Percentiles rank a stretch among this genome's conserved stretches.
phyloP scores from a whole-genome alignment of 2,329 filamentous ascomycete species.

The Penicillium sp. region DNA sequence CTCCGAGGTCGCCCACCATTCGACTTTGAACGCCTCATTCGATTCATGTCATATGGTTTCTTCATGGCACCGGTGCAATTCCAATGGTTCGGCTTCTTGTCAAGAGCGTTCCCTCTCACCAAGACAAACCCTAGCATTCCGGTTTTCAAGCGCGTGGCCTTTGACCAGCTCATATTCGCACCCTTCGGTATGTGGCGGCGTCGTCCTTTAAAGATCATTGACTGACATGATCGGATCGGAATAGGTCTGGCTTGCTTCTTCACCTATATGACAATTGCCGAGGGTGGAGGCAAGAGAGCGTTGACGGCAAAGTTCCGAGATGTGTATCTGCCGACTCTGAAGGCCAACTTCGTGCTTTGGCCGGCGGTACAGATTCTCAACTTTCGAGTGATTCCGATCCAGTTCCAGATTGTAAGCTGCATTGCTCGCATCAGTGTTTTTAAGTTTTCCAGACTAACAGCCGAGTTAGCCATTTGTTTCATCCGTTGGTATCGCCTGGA shows the following conservation, averaged over 20 bases:
- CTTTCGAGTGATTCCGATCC: constrained; percentile 89
- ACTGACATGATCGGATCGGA: constrained; percentile 2
- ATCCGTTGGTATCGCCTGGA: constrained; percentile 94
- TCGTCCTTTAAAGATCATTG: background rate
- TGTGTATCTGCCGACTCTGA: constrained; percentile 88
- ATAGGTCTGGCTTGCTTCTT: constrained; percentile 79
- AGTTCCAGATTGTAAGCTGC: constrained; percentile 86
- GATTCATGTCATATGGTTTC: constrained; percentile 97
- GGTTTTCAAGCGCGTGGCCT: constrained; percentile 81
- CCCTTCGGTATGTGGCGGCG: constrained; percentile 60
- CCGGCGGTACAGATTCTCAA: constrained; percentile 94
- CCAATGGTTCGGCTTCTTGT: constrained; percentile 89
- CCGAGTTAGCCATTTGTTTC: constrained; percentile 79
- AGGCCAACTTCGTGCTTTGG: constrained; percentile 95
- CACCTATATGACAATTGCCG: constrained; percentile 90
- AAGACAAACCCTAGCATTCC: constrained; percentile 68
- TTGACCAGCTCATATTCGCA: constrained; percentile 90
- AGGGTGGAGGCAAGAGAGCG: constrained; percentile 79
- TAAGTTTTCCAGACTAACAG: constrained; percentile 6
- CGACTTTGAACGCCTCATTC: constrained; percentile 87
- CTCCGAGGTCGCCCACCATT: constrained; percentile 68
- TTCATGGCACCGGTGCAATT: constrained; percentile 93
- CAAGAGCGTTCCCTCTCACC: constrained; percentile 74
- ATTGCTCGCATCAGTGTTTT: background rate
- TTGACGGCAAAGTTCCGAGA: constrained; percentile 81